These are phyloP conservation scores for Achaetomium macrosporum DNA, from an alignment of 2,329 filamentous ascomycete genomes.

Conservation along the genomic window DNA sequence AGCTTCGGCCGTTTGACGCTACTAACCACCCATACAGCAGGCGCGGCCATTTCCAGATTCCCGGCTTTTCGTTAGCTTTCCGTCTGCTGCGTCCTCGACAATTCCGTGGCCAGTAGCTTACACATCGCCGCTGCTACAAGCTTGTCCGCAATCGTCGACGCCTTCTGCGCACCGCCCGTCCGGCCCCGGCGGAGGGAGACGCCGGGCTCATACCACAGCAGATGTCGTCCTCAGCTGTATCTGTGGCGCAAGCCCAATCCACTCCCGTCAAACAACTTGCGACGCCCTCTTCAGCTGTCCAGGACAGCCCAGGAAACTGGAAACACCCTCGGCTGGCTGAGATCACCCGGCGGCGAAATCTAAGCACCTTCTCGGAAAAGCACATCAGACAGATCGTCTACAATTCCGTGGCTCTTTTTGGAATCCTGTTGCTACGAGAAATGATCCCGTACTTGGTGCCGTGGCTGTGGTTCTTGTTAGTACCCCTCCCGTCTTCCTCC, in stretches of 20 bases:
- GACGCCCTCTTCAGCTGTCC: constrained; percentile 34
- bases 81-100: not conserved
- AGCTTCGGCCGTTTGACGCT: constrained; percentile 29
- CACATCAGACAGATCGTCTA: constrained; percentile 66
- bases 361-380: constrained; percentile 69
- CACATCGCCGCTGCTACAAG: too few relatives aligned
- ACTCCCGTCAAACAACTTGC: constrained; percentile 25
- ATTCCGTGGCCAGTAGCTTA: too few relatives aligned
- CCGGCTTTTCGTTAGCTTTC: not conserved
- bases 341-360: constrained; percentile 74
- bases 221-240: constrained; percentile 29
- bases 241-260: constrained; percentile 13
- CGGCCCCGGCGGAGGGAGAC: not conserved
- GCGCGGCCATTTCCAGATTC: too few relatives aligned
- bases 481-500: not conserved
- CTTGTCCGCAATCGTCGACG: not conserved
- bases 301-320: constrained; percentile 74
- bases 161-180: not conserved
- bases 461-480: constrained; percentile 37
- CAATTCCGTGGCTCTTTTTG: constrained; percentile 51
- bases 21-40: constrained; percentile 25
- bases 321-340: constrained; percentile 83
- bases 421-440: constrained; percentile 33
- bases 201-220: constrained; percentile 5
- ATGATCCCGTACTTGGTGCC: constrained; percentile 32